Conservation (phyloP, 2,329 filamentous ascomycete species). For the Calonectria hawksworthii region DNA sequence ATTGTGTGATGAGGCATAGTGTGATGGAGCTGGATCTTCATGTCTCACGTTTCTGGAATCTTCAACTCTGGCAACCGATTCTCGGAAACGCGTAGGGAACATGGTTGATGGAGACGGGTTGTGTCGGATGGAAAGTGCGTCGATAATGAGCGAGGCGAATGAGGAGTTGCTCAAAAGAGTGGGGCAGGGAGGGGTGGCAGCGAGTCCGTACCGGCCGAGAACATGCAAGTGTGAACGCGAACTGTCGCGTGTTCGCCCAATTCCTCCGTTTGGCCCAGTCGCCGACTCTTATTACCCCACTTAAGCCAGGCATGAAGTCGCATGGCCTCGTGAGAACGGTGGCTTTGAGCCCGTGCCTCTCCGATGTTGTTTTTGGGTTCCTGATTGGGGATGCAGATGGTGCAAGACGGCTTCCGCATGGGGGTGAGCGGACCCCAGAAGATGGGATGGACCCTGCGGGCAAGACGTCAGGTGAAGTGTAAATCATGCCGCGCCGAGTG, state of each 20-base stretch:
- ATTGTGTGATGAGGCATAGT: not conserved
- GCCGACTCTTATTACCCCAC: not conserved
- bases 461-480: slow-evolving; percentile 2
- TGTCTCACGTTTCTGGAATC: not conserved
- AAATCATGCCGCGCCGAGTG: slow-evolving; percentile 5
- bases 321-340: not conserved
- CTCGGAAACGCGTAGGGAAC: not conserved
- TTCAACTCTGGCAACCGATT: not conserved
- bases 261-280: not conserved
- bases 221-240: not conserved
- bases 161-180: not conserved
- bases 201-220: not conserved
- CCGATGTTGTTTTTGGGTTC: not conserved
- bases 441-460: slow-evolving; percentile 18
- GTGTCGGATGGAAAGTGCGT: not conserved
- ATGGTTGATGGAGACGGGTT: not conserved
- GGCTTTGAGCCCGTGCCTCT: not conserved
- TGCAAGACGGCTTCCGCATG: not conserved
- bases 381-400: not conserved
- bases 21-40: slow-evolving; percentile 1
- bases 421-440: not conserved
- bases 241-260: not conserved
- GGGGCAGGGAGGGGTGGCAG: not conserved
- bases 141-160: not conserved
- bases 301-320: not conserved